Percentiles rank a stretch among this genome's conserved stretches.
These are phyloP conservation scores for Peziza echinospora DNA, from an alignment of 495 filamentous ascomycete species.

Conservation along the genomic window DNA sequence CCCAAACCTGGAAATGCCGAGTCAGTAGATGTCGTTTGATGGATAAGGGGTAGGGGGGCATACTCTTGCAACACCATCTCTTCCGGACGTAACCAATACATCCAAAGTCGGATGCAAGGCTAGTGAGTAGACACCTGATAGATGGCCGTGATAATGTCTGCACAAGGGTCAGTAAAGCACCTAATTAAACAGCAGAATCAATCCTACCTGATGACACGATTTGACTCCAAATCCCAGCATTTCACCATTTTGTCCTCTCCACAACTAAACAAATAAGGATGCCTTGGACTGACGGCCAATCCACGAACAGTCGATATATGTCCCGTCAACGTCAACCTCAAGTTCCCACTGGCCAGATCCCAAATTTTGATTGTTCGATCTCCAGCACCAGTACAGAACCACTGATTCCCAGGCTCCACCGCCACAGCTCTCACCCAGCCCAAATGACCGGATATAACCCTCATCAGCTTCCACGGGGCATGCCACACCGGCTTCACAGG, in stretches of 20 bases:
- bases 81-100: constrained; percentile 79
- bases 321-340: constrained; percentile 77
- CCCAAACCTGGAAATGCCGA: constrained; percentile 46
- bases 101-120: constrained; percentile 83
- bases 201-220: constrained; percentile 97
- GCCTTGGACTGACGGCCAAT: constrained; percentile 74
- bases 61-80: constrained; percentile 65
- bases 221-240: constrained; percentile 97
- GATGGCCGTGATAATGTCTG: constrained; percentile 94
- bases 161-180: too few relatives aligned
- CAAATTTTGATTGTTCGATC: constrained; percentile 98
- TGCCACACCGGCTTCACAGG: constrained; percentile 84
- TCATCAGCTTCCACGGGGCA: constrained; percentile 92
- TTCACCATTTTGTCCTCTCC: constrained; percentile 99
- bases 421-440: constrained; percentile 88
- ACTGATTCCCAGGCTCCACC: constrained; percentile 88
- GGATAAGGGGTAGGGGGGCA: background rate
- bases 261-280: constrained; percentile 94
- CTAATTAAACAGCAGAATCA: too few relatives aligned
- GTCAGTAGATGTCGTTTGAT: background rate
- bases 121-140: constrained; percentile 88
- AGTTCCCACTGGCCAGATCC: constrained; percentile 69
- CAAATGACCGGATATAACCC: constrained; percentile 88
- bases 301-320: constrained; percentile 95
- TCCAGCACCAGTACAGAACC: constrained; percentile 90